phyloP scores from a whole-genome alignment of 164 flowering plant genomes.

The Dillenia turbinata region DNA sequence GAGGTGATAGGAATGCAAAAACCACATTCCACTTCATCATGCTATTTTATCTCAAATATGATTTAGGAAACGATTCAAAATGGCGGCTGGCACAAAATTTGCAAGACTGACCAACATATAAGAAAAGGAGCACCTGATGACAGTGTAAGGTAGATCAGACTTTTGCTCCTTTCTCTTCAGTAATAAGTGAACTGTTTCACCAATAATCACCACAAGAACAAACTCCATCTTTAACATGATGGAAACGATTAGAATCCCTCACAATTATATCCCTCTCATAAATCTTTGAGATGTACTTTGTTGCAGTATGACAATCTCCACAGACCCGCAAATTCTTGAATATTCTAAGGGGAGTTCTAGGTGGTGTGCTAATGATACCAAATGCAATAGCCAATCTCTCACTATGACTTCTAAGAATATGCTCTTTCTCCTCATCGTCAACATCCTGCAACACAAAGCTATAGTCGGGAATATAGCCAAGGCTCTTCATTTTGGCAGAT shows the following conservation, averaged over 20 bases:
- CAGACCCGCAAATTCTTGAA: slow-evolving; percentile 67
- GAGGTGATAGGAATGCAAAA: too few species aligned
- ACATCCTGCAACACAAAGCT: slow-evolving; percentile 74
- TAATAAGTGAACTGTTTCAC: slow-evolving; percentile 19
- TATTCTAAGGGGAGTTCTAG: slow-evolving; percentile 37
- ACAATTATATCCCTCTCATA: slow-evolving; percentile 51
- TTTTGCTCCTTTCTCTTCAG: too few species aligned
- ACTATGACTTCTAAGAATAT: slow-evolving; percentile 52
- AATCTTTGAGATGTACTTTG: slow-evolving; percentile 45
- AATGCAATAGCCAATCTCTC: slow-evolving; percentile 68
- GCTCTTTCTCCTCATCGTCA: slow-evolving; percentile 69
- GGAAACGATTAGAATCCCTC: slow-evolving; percentile 59
- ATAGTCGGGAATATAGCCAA: slow-evolving; percentile 60
- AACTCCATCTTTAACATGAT: slow-evolving; percentile 47
- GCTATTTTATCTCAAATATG: too few species aligned
- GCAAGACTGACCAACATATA: too few species aligned
- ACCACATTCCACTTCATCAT: too few species aligned
- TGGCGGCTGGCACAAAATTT: too few species aligned
- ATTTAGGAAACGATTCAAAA: too few species aligned
- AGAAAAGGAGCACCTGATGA: too few species aligned
- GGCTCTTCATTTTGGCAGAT: slow-evolving; percentile 46
- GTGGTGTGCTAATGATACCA: slow-evolving; percentile 50
- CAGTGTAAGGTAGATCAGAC: too few species aligned
- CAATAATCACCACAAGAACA: slow-evolving; percentile 62
- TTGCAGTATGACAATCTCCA: slow-evolving; percentile 59